Evolutionary conservation across 345 rosid genomes (phyloP), one percentile per base, ranked within the genome.

Genomic region (Lepidium didymum): DNA sequence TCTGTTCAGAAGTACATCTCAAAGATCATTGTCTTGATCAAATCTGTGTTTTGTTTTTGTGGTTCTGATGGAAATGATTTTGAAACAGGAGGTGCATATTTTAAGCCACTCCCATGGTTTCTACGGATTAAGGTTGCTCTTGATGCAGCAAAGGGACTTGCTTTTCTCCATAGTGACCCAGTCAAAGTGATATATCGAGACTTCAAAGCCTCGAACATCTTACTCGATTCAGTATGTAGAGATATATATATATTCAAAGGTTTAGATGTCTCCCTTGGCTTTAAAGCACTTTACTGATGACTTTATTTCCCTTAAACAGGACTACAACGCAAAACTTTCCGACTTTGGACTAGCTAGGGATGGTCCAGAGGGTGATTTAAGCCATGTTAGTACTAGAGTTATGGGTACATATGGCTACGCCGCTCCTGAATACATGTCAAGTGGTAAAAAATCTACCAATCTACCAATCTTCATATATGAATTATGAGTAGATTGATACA

Each of bases 321-420:
- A 84, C 34, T 91, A 82, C 51, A 79, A 76, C 4, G 93, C 92
- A 1, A 94, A 86, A 42, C 95, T 94, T 38, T 91, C 99, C 3
- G 97, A 91, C 68, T 94, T 94, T 40, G 99, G 99, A 6, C 76
- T 94, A 77, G 97, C 97, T 71, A 89, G 92, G 65, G 99, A 94
- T 61, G 91, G 97, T 27, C 99, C 99, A 15, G 52, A 76, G 5
- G 99, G 91, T 2, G 88, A 84, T 64, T 68, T 73, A 56, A 91
- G 97, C 74, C 86, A 91, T 59, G 95, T 91, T 64, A 91, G 97
- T 29, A 94, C 99, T 4, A 78, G 99, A 62, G 31, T 94, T 52
- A 94, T 94, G 96, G 99, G 99, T 27, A 94, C 99, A 3, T 82
- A 87, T 25, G 98, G 98, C 25, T 73, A 73, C 59, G 80, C 77